Percentiles rank a stretch among this genome's conserved stretches.
phyloP scores from a whole-genome alignment of 805 yeast species.

The Torulaspora franciscae region DNA sequence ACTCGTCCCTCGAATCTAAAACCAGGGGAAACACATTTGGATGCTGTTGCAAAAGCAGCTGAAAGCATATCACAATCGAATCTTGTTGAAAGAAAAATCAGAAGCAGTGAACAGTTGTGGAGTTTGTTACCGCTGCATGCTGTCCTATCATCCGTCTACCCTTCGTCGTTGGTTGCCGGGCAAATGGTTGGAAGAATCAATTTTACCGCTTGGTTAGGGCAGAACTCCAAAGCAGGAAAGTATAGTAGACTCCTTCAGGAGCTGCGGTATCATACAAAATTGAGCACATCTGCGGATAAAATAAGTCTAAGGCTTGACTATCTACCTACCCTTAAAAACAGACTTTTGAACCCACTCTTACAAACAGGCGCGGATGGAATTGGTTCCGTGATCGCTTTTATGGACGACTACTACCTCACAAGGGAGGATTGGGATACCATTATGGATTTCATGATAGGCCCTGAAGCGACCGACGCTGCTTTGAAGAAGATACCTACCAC shows the following conservation, averaged over 20 bases:
- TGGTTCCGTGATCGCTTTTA: constrained; percentile 53
- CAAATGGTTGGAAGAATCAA: constrained; percentile 60
- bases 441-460: constrained; percentile 79
- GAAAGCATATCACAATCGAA: constrained; percentile 84
- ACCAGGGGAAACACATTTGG: constrained; percentile 49
- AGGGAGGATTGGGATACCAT: constrained; percentile 90
- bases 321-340: constrained; percentile 57
- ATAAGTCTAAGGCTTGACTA: constrained; percentile 71
- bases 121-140: constrained; percentile 89
- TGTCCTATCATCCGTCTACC: constrained; percentile 75
- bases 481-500: constrained; percentile 65
- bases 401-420: constrained; percentile 84
- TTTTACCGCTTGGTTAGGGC: constrained; percentile 86
- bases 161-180: constrained; percentile 72
- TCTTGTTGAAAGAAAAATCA: constrained; percentile 70
- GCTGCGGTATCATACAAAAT: constrained; percentile 78
- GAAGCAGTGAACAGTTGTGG: constrained; percentile 93
- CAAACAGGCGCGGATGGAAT: constrained; percentile 58
- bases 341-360: constrained; percentile 55
- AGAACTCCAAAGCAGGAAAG: constrained; percentile 78
- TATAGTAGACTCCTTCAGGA: constrained; percentile 77
- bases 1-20: constrained; percentile 52
- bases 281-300: constrained; percentile 72
- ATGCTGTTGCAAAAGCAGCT: constrained; percentile 70
- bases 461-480: constrained; percentile 40